phyloP scores from a whole-genome alignment of 345 rosid species.

The Draba incana region DNA sequence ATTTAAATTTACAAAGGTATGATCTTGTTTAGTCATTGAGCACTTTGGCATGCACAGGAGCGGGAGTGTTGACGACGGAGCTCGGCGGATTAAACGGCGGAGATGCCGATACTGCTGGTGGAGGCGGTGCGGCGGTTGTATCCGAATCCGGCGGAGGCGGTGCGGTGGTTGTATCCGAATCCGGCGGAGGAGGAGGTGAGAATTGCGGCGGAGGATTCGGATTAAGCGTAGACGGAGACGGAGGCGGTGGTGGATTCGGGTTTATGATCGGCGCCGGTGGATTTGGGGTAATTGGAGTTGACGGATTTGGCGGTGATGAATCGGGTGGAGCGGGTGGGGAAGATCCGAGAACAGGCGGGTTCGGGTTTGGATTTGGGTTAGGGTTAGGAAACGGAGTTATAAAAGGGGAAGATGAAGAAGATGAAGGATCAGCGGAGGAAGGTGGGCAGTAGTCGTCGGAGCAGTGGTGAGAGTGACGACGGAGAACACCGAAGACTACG shows the following conservation, averaged over 20 bases:
- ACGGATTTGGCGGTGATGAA: slow-evolving; percentile 33
- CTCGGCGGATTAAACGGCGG: slow-evolving; percentile 68
- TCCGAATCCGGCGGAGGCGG: slow-evolving; percentile 39
- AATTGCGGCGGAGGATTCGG: slow-evolving; percentile 45
- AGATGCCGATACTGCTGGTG: slow-evolving; percentile 35
- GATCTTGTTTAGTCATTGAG: slow-evolving; percentile 25
- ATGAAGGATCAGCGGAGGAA: slow-evolving; percentile 39
- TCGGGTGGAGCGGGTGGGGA: slow-evolving; percentile 41
- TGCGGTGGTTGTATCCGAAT: slow-evolving; percentile 24
- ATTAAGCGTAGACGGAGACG: slow-evolving; percentile 30
- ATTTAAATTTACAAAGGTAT: slow-evolving; percentile 36
- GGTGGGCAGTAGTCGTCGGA: slow-evolving; percentile 60
- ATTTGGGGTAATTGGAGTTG: slow-evolving; percentile 34
- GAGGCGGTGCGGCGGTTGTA: slow-evolving; percentile 30
- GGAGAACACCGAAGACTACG: slow-evolving; percentile 67
- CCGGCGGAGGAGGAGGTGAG: slow-evolving; percentile 40
- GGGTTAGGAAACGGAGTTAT: slow-evolving; percentile 47
- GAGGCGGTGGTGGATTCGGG: slow-evolving; percentile 30
- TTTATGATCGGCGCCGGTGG: slow-evolving; percentile 48
- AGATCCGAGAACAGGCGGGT: slow-evolving; percentile 44
- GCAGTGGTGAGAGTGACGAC: slow-evolving; percentile 60
- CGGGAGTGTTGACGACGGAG: slow-evolving; percentile 55
- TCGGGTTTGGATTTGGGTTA: slow-evolving; percentile 37
- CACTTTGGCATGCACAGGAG: slow-evolving; percentile 57
- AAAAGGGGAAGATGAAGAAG: slow-evolving; percentile 46